Evolutionary conservation across 352 stramenopile genomes (phyloP).

Genomic region (Phytophthora kernoviae): DNA sequence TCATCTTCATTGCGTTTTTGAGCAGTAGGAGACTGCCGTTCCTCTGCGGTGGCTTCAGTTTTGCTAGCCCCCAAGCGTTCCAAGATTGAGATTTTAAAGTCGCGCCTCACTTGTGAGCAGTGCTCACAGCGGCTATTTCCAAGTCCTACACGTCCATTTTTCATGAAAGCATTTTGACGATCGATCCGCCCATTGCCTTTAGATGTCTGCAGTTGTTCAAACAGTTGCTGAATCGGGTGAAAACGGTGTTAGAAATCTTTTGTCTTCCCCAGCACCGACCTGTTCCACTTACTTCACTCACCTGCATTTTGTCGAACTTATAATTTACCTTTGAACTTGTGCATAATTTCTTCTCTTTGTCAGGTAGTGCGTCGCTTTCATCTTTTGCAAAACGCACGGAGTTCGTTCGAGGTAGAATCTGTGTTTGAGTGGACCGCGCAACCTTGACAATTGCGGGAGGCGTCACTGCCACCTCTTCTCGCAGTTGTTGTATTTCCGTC

Average conservation of each 20-base stretch:
- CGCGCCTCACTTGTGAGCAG: not conserved
- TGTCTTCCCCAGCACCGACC: not conserved
- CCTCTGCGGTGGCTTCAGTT: not conserved
- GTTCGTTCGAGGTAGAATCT: conserved; percentile 15
- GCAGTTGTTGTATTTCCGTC: conserved; percentile 24
- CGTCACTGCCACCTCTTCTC: conserved; percentile 1
- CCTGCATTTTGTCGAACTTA: conserved; percentile 26
- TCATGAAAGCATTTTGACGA: not conserved
- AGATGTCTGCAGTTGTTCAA: conserved; percentile 32
- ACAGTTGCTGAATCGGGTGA: conserved; percentile 26
- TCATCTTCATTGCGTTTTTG: conserved; percentile 2
- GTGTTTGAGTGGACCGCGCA: conserved; percentile 33
- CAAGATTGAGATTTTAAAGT: conserved; percentile 28
- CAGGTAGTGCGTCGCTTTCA: not conserved
- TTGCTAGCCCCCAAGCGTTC: conserved; percentile 14
- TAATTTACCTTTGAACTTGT: conserved; percentile 1
- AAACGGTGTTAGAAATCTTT: conserved; percentile 5
- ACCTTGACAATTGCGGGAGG: conserved; percentile 14
- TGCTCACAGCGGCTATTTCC: not conserved
- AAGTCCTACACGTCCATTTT: not conserved
- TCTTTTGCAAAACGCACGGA: conserved; percentile 17
- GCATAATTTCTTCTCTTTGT: not conserved
- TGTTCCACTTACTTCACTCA: not conserved
- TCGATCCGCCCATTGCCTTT: not conserved
- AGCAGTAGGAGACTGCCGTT: conserved; percentile 13